Evolutionary conservation across 2,329 filamentous ascomycete genomes (phyloP), one percentile per base, ranked within the genome.

Genomic region (Nothophoma quercina): DNA sequence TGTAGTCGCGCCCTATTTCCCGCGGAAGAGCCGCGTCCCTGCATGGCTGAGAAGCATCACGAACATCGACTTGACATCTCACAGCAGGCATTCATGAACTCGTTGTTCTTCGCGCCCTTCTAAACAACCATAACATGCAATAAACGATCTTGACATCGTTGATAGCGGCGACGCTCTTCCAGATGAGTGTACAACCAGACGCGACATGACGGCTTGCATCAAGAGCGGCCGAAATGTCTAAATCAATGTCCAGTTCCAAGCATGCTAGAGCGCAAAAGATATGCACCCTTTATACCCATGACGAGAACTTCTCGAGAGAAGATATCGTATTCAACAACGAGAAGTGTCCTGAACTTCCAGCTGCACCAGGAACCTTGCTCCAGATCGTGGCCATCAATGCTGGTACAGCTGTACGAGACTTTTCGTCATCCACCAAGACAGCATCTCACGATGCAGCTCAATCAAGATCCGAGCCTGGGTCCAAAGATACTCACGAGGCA

Each of bases 241-340:
- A 67, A 52, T 65, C 71, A 38, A 55, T 58, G 21, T 48, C 58
- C 23, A 66, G 57, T 40, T 44, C 55, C 7, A 65, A 65, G 35
- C 60, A 59, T 4, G 66, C 64, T 4, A 62, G 64, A 34, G 65
- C 76, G 48, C 75, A 75, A 41, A 76, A 75, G 46, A 49, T 76
- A 5, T 83, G 80, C 62, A 78, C 78, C 2, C 70, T 85, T 12
- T 84, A 81, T 80, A 80, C 83, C 7, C 82, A 85, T 62, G 89
- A 93, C 70, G 90, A 96, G 60, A 85, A 83, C 33, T 88, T 92
- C 65, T 87, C 88, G 7, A 84, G 83, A 51, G 90, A 96, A 65
- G 90, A 93, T 63, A 87, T 95, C 35, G 80, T 95, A 18, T 82
- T 96, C 66, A 95, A 93, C 69, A 81, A 88, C 51, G 86, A 90